Evolutionary conservation across 1,284 basidiomycete genomes (phyloP).

Genomic region (Ganoderma multipileum): DNA sequence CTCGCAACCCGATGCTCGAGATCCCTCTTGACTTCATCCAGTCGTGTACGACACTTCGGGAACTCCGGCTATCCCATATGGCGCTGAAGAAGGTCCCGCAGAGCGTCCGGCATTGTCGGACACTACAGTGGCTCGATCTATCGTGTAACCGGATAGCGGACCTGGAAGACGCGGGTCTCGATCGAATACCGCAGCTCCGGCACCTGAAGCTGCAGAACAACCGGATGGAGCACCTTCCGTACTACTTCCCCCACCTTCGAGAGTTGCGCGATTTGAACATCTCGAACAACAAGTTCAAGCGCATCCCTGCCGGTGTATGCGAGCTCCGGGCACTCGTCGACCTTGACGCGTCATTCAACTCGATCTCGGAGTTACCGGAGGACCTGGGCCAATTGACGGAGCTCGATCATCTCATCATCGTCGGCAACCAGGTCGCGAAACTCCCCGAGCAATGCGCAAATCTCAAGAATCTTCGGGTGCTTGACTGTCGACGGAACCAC

Average conservation of each 20-base stretch:
- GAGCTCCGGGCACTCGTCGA: constrained; percentile 80
- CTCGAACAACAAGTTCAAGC: constrained; percentile 94
- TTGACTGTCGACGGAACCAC: constrained; percentile 88
- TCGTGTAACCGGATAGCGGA: constrained; percentile 94
- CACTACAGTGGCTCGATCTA: constrained; percentile 87
- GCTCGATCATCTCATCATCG: constrained; percentile 83
- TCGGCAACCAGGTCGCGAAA: constrained; percentile 85
- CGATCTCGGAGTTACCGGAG: constrained; percentile 82
- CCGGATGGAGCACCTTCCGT: constrained; percentile 86
- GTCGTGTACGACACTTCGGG: constrained; percentile 83
- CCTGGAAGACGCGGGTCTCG: constrained; percentile 86
- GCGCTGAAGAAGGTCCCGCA: constrained; percentile 94
- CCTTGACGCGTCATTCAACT: constrained; percentile 96
- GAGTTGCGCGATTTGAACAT: constrained; percentile 88
- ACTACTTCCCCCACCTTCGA: constrained; percentile 82
- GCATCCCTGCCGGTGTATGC: constrained; percentile 82
- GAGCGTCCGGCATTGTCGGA: constrained; percentile 79
- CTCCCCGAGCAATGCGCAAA: constrained; percentile 76
- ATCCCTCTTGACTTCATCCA: constrained; percentile 97
- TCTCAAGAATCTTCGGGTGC: constrained; percentile 68
- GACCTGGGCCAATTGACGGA: constrained; percentile 77
- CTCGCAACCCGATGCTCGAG: constrained; percentile 95
- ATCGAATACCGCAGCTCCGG: constrained; percentile 77
- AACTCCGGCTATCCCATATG: constrained; percentile 92
- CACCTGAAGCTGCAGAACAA: constrained; percentile 92